Evolutionary conservation across 345 rosid genomes (phyloP), one percentile per base, ranked within the genome.

Genomic region (Clausena lansium): DNA sequence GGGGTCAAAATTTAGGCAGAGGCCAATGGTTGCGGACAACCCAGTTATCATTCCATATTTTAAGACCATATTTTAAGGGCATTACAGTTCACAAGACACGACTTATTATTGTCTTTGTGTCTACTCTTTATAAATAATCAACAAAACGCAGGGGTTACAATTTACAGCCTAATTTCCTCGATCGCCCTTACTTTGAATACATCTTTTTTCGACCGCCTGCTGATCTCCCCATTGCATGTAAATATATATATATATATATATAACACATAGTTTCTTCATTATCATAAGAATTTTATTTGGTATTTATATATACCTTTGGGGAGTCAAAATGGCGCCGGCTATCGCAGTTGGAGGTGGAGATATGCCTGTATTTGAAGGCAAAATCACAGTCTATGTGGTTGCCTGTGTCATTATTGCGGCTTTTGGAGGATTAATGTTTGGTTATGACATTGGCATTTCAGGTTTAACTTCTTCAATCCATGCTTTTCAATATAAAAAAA

Each of bases 391-490:
- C n/a, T 79, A 81, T 19, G 88, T 85, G 47, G 55, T 83, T 35
- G 4, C 77, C 5, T 85, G 86, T 28, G 79, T 84, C 71, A 14
- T 91, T 47, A 89, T 91, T 55, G 90, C 93, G 0, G 97, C 97
- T 57, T 82, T 83, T 66, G 97, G 93, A 9, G 97, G 95, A 25
- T 78, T 91, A 47, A 87, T 89, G 89, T 89, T 89, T 27, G 95
- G 92, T 63, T 93, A 89, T 39, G 95, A 89, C 61, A 85, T 89
- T 13, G 92, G 93, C 39, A 87, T 91, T 72, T 91, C 90, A 67
- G 93, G 93, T 86, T 63, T 11, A 14, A 58, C 66, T 13, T 45
- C 25, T 5, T 52, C 15, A 20, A 10, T 27, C 30, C 6, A 45
- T n/a, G 19, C 24, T 10, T 32, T 4, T 67, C 7, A 5, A 52